Conservation (phyloP, 345 rosid genomes). For the Eucalyptus caleyi region DNA sequence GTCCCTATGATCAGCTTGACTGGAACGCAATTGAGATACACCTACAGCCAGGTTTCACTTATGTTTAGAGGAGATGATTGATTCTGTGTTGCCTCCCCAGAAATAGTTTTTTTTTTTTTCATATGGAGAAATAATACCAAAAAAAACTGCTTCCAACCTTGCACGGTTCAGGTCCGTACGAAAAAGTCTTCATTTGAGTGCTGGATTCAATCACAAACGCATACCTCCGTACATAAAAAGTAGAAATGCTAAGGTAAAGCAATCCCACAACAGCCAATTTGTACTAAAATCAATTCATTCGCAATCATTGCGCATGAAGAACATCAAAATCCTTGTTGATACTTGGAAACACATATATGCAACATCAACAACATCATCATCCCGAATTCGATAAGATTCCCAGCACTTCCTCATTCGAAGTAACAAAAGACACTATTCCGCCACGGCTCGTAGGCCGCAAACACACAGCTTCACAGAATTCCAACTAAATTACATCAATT, state of each 20-base stretch:
- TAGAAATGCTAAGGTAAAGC: not conserved
- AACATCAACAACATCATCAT: not conserved
- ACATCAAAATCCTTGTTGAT: not conserved
- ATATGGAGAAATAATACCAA: not conserved
- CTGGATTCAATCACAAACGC: not conserved
- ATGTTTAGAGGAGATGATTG: not conserved
- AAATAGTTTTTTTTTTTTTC: not conserved
- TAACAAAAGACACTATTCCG: not conserved
- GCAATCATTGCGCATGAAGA: not conserved
- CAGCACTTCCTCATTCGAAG: not conserved
- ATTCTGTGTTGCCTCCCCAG: not conserved
- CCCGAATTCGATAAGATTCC: not conserved
- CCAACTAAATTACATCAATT: not conserved
- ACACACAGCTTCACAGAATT: not conserved
- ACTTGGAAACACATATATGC: not conserved
- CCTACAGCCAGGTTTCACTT: not conserved
- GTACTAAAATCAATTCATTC: not conserved
- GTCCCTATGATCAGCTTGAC: not conserved
- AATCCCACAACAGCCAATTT: not conserved
- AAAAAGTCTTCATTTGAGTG: not conserved
- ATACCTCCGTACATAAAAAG: not conserved
- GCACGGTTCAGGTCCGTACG: not conserved
- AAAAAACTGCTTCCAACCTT: not conserved
- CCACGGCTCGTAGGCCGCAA: not conserved
- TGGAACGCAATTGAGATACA: not conserved